Conservation (phyloP, 2,329 filamentous ascomycete genomes). For the Xylariaceae sp. region DNA sequence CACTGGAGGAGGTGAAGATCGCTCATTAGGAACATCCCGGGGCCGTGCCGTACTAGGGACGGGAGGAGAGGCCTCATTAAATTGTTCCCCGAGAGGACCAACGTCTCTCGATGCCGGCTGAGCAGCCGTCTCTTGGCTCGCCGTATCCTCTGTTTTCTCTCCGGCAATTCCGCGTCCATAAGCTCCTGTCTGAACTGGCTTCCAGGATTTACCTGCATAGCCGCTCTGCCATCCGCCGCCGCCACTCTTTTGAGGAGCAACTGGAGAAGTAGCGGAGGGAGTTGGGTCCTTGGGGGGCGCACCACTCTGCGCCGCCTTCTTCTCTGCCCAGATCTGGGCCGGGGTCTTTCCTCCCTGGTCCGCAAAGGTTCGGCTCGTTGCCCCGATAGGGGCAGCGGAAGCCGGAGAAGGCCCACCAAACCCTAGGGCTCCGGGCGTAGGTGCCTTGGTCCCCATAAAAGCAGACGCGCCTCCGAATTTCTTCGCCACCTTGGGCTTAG, state of each 20-base stretch:
- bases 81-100: conserved; percentile 74
- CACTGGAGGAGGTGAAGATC: conserved; percentile 59
- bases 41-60: conserved; percentile 35
- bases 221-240: conserved; percentile 77
- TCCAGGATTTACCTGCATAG: conserved; percentile 89
- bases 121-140: conserved; percentile 46
- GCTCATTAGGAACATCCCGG: conserved; percentile 32
- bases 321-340: conserved; percentile 95
- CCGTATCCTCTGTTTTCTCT: conserved; percentile 62
- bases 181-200: conserved; percentile 70
- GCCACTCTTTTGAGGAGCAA: conserved; percentile 67
- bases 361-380: conserved; percentile 88
- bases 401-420: conserved; percentile 61
- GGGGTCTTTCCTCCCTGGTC: conserved; percentile 95
- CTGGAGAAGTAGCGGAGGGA: conserved; percentile 47
- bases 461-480: conserved; percentile 71
- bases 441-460: conserved; percentile 88
- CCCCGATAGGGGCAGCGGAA: conserved; percentile 64
- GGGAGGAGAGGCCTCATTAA: conserved; percentile 74
- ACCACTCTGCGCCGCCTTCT: conserved; percentile 79
- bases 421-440: conserved; percentile 67
- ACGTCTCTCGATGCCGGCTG: conserved; percentile 63
- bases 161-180: conserved; percentile 63
- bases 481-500: conserved; percentile 93
- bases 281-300: conserved; percentile 44